These are phyloP conservation scores for Citrus reticulata DNA, from an alignment of 345 rosid species.

Conservation along the genomic window DNA sequence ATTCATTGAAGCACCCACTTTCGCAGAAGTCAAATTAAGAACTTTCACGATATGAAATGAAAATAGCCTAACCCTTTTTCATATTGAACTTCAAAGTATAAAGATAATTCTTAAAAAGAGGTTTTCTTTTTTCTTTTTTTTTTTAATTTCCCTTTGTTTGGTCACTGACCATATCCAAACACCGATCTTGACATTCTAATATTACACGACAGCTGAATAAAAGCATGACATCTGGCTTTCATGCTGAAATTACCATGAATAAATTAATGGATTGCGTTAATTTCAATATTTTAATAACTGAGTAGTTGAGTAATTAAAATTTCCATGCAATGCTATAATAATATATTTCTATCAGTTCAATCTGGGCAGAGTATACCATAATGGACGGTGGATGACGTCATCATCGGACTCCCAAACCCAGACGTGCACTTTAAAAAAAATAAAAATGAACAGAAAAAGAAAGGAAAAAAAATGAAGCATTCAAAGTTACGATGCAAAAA, in stretches of 20 bases:
- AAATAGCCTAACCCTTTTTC: too few relatives aligned
- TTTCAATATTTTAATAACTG: background rate
- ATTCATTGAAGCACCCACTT: too few relatives aligned
- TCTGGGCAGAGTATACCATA: background rate
- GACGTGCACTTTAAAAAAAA: background rate
- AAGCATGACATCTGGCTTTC: background rate
- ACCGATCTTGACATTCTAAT: background rate
- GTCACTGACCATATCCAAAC: background rate
- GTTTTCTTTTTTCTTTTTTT: background rate
- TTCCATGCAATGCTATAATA: background rate
- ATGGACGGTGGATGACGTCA: background rate
- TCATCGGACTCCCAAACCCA: background rate
- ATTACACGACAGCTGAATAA: background rate
- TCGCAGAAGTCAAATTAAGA: too few relatives aligned
- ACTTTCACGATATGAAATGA: too few relatives aligned
- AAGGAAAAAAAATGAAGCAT: too few relatives aligned
- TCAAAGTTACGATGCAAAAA: background rate
- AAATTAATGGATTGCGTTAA: background rate
- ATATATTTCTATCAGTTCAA: background rate
- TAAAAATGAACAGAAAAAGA: too few relatives aligned
- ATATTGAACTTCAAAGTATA: background rate
- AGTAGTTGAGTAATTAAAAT: background rate
- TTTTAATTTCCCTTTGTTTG: background rate
- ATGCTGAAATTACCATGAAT: background rate
- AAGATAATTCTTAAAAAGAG: background rate